A percentile compares a stretch with the other conserved stretches of the same genome.
Evolutionary conservation across 2,329 filamentous ascomycete species (phyloP).

Genomic region (Setomelanomma holmii): DNA sequence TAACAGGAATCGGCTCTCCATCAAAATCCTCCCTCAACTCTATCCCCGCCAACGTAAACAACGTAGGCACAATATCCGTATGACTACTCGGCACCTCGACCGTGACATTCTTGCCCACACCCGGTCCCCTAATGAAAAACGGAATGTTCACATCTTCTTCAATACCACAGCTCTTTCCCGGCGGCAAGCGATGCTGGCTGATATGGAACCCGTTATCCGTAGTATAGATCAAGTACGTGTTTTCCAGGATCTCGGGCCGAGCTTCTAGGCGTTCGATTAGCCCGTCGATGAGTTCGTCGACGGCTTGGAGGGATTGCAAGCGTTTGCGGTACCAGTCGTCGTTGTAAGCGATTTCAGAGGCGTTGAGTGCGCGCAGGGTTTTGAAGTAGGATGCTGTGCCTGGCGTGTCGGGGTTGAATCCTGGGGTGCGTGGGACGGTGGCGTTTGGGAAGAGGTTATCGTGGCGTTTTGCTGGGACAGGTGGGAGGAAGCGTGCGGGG

Average conservation of each 20-base stretch:
- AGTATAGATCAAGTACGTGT: slow-evolving; percentile 55
- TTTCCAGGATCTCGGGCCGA: slow-evolving; percentile 52
- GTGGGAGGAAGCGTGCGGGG: slow-evolving; percentile 55
- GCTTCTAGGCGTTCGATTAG: slow-evolving; percentile 53
- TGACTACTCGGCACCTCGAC: slow-evolving; percentile 42
- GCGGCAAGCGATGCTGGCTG: slow-evolving; percentile 50
- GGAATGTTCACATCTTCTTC: slow-evolving; percentile 54
- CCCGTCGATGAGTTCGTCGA: slow-evolving; percentile 61
- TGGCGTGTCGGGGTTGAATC: slow-evolving; percentile 68
- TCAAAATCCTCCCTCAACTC: slow-evolving; percentile 45
- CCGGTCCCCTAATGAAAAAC: slow-evolving; percentile 50
- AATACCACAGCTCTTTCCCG: slow-evolving; percentile 50
- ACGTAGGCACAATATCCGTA: slow-evolving; percentile 52
- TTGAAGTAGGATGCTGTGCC: slow-evolving; percentile 30
- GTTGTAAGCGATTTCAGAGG: slow-evolving; percentile 58
- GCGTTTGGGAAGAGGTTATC: slow-evolving; percentile 66
- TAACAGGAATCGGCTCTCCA: slow-evolving; percentile 46
- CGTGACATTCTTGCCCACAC: slow-evolving; percentile 33
- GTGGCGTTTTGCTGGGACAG: slow-evolving; percentile 67
- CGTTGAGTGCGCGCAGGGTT: slow-evolving; percentile 49
- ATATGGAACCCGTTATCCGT: slow-evolving; percentile 54
- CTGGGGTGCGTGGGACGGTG: slow-evolving; percentile 66
- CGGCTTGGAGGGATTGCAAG: slow-evolving; percentile 59
- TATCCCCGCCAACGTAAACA: slow-evolving; percentile 45
- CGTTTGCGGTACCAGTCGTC: slow-evolving; percentile 61